These are phyloP conservation scores for Colletotrichum coccodes DNA, from an alignment of 2,329 filamentous ascomycete genomes.

Conservation along the genomic window DNA sequence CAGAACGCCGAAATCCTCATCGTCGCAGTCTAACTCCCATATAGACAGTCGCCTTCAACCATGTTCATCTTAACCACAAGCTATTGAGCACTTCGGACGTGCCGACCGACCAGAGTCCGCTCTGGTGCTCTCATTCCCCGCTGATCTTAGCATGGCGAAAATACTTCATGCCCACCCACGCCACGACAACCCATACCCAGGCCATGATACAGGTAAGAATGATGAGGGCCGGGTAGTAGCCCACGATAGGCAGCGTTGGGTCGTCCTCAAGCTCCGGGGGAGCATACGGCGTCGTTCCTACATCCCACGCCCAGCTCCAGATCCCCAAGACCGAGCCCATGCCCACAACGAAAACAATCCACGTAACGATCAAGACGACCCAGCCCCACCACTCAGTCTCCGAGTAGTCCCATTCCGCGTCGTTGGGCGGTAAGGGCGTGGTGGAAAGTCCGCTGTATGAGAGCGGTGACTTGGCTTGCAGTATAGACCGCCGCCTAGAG, in stretches of 20 bases:
- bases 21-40: neutral
- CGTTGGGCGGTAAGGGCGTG: constrained; percentile 58
- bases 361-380: constrained; percentile 90
- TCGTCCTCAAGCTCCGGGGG: constrained; percentile 96
- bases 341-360: constrained; percentile 94
- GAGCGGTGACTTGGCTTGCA: constrained; percentile 68
- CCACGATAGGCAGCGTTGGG: constrained; percentile 91
- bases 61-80: neutral
- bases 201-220: constrained; percentile 96
- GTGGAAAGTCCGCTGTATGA: constrained; percentile 64
- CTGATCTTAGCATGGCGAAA: constrained; percentile 96
- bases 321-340: constrained; percentile 96
- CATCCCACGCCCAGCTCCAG: constrained; percentile 99
- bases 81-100: neutral
- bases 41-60: neutral
- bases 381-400: constrained; percentile 99
- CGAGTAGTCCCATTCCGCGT: constrained; percentile 83
- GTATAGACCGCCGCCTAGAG: constrained; percentile 57
- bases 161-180: constrained; percentile 99
- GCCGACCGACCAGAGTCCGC: too few relatives aligned
- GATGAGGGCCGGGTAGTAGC: constrained; percentile 95
- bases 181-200: constrained; percentile 98
- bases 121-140: constrained; percentile 68
- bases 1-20: neutral
- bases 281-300: constrained; percentile 94